phyloP scores from a whole-genome alignment of 2,329 filamentous ascomycete species.

The Tolypocladium ophioglossoides region DNA sequence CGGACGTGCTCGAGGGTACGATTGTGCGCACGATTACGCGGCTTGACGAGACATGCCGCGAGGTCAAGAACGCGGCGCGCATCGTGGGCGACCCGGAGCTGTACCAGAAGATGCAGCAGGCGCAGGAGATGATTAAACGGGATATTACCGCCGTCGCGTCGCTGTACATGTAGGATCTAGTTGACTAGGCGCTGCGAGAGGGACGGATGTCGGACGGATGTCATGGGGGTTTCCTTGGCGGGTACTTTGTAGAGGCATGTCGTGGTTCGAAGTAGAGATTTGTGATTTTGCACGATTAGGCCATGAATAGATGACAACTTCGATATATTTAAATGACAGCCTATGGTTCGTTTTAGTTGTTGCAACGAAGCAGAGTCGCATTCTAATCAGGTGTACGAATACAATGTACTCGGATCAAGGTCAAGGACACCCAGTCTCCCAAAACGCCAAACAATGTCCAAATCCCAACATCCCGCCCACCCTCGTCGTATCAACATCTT shows the following conservation, averaged over 20 bases:
- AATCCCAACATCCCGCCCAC: constrained; percentile 1
- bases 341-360: neutral
- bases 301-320: neutral
- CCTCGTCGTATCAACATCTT: neutral
- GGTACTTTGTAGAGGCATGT: neutral
- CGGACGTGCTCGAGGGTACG: constrained; percentile 92
- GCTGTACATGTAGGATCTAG: constrained; percentile 60
- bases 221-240: neutral
- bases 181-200: neutral
- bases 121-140: constrained; percentile 95
- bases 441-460: constrained; percentile 7
- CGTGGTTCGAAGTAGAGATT: neutral
- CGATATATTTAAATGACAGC: neutral
- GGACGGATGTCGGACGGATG: neutral
- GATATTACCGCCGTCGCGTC: constrained; percentile 87
- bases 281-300: neutral
- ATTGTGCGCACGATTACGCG: constrained; percentile 93
- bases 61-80: constrained; percentile 93
- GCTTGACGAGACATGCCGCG: constrained; percentile 89
- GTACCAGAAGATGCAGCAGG: constrained; percentile 93
- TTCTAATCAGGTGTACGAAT: neutral
- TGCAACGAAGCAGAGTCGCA: neutral
- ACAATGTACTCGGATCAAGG: neutral
- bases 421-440: neutral
- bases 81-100: constrained; percentile 90